Percentiles rank a stretch among this genome's conserved stretches.
phyloP scores from a whole-genome alignment of 2,329 filamentous ascomycete species.

The Xylariaceae sp. region DNA sequence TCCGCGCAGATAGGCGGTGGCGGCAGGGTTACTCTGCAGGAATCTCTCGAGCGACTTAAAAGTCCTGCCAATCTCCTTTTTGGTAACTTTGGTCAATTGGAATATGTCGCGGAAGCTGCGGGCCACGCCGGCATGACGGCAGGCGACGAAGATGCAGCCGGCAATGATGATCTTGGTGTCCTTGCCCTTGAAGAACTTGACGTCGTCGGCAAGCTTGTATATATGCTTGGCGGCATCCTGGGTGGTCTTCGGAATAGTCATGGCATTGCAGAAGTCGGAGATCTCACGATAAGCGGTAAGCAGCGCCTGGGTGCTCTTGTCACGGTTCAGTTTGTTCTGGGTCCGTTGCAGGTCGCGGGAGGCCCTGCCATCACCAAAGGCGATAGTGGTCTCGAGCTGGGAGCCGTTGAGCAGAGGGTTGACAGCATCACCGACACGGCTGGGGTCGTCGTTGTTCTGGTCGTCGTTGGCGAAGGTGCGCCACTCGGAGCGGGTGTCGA shows the following conservation, averaged over 20 bases:
- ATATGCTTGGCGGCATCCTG: conserved; percentile 90
- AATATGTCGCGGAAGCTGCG: conserved; percentile 95
- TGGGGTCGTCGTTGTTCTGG: conserved; percentile 92
- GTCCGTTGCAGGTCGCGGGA: conserved; percentile 67
- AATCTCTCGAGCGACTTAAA: conserved; percentile 93
- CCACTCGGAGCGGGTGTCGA: conserved; percentile 97
- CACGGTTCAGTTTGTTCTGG: conserved; percentile 67
- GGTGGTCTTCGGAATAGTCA: conserved; percentile 74
- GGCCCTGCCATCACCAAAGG: conserved; percentile 70
- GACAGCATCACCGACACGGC: conserved; percentile 91
- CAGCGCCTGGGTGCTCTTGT: conserved; percentile 79
- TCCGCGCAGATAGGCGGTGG: conserved; percentile 59
- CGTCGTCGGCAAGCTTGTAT: conserved; percentile 91
- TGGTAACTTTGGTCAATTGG: conserved; percentile 85
- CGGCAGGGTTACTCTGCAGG: conserved; percentile 63
- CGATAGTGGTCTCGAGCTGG: conserved; percentile 84
- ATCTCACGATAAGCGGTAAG: conserved; percentile 88
- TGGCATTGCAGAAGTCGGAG: conserved; percentile 77
- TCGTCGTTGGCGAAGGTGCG: conserved; percentile 98
- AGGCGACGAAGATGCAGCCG: conserved; percentile 96
- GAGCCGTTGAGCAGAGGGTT: conserved; percentile 88
- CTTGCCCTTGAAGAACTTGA: conserved; percentile 92
- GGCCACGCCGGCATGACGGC: conserved; percentile 79
- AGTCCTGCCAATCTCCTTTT: conserved; percentile 94
- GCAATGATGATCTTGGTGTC: conserved; percentile 90